Evolutionary conservation across 768 basidiomycete species (phyloP), one percentile per base, ranked within the genome.

Genomic region (Phylloporus scabripes): DNA sequence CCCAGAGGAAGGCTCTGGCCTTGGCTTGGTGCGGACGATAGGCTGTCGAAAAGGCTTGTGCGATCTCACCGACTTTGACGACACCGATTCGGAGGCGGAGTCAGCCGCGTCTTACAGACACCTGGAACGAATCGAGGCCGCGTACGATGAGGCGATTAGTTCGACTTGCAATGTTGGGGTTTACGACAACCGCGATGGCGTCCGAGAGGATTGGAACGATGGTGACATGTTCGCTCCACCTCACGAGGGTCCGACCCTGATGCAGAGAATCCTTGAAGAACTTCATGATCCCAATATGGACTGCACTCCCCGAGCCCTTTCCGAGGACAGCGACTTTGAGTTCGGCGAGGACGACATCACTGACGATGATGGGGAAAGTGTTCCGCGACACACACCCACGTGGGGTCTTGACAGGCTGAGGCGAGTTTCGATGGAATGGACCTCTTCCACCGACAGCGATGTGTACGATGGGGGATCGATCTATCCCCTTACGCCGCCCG

Each of bases 261-360:
- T 63, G 55, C 47, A 42, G 4, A 48, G 18, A 21, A 36, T 60
- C 3, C 55, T 58, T 15, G 34, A 32, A n/a, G 49, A 51, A 11
- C 53, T 60, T n/a, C 48, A 56, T 1, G 50, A 63, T 24, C 47
- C 50, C 31, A 5, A 8, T 9, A 3, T 60, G 29, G 48, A 63
- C 14, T 42, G 21, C 8, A 31, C 4, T 7, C 49, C 55, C 32
- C 45, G 31, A 2, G 1, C 36, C 5, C 23, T 52, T 5, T 49
- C 44, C 18, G 50, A 57, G 21, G 48, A 51, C 21, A 37, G 33
- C 34, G 17, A 51, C 2, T 45, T 46, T 20, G 54, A 43, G 15
- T 37, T 42, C 32, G 10, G 0, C 18, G 39, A 36, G 9, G 42
- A 45, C n/a, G 36, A 17, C 11, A 26, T 14, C 23, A 3, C 12